Conservation (phyloP, 179 eudicot species). For the Silene coronaria region DNA sequence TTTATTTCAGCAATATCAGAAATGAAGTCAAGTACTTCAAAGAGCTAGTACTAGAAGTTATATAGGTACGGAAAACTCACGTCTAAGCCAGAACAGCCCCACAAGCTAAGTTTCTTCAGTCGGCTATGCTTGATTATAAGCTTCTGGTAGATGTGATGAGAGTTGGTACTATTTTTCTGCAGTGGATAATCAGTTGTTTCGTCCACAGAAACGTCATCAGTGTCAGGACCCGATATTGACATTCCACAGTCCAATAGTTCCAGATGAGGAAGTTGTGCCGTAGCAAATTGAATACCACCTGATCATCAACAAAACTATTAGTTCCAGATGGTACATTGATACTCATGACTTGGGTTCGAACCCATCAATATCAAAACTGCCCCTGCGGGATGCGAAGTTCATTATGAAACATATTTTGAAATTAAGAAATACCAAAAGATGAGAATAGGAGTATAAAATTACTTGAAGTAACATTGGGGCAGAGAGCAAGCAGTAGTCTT, state of each 20-base stretch:
- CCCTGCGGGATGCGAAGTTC: constrained; percentile 28
- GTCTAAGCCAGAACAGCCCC: constrained; percentile 98
- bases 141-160: constrained; percentile 64
- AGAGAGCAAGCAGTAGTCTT: constrained; percentile 73
- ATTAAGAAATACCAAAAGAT: neutral
- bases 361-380: neutral
- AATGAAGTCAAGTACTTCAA: neutral
- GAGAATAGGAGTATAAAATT: constrained; percentile 22
- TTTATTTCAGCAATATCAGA: constrained; percentile 13
- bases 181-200: too few species aligned
- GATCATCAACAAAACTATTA: constrained; percentile 12
- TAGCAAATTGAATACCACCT: constrained; percentile 98
- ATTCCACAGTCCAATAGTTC: constrained; percentile 97
- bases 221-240: constrained; percentile 58
- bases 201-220: constrained; percentile 23
- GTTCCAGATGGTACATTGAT: too few species aligned
- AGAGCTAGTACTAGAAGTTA: neutral
- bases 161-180: constrained; percentile 33
- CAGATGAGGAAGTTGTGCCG: constrained; percentile 83
- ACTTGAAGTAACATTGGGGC: constrained; percentile 93
- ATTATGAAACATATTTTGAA: constrained; percentile 42
- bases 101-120: constrained; percentile 78
- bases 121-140: constrained; percentile 76
- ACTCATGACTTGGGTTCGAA: too few species aligned
- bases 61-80: constrained; percentile 40